A percentile compares a stretch with the other conserved stretches of the same genome.
Evolutionary conservation across 192 early-diverging fungal genomes (phyloP).

Genomic region (Entomortierella chlamydospora): DNA sequence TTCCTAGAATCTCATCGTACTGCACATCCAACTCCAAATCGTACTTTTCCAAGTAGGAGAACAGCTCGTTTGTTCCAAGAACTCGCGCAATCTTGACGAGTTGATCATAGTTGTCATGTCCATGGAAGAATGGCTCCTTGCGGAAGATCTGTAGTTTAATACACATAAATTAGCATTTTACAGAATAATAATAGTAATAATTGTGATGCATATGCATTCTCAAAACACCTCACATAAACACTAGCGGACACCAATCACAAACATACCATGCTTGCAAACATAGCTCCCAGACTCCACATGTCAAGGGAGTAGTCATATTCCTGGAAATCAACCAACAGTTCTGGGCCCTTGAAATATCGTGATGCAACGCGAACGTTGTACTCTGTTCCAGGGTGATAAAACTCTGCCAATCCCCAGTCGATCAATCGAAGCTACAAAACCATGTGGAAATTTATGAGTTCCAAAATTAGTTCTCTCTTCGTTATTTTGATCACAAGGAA

Average conservation of each 20-base stretch:
- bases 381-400: conserved; percentile 96
- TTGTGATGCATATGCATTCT: no score
- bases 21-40: conserved; percentile 90
- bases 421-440: conserved; percentile 85
- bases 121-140: conserved; percentile 99
- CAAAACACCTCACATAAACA: no score
- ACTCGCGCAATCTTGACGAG: conserved; percentile 99
- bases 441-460: background rate
- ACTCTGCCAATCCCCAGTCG: conserved; percentile 99
- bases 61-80: conserved; percentile 95
- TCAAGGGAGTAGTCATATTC: conserved; percentile 99
- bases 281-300: conserved; percentile 99
- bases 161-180: no score
- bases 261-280: conserved; percentile 98
- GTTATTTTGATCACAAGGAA: background rate
- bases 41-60: conserved; percentile 95
- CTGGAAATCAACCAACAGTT: conserved; percentile 97
- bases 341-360: conserved; percentile 99
- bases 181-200: background rate
- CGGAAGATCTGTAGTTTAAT: conserved; percentile 85
- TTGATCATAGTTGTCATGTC: conserved; percentile 98
- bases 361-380: conserved; percentile 99
- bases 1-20: conserved; percentile 95
- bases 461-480: background rate
- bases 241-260: no score